Conservation (phyloP, 2,329 filamentous ascomycete species). For the Scortechinia acanthostroma region DNA sequence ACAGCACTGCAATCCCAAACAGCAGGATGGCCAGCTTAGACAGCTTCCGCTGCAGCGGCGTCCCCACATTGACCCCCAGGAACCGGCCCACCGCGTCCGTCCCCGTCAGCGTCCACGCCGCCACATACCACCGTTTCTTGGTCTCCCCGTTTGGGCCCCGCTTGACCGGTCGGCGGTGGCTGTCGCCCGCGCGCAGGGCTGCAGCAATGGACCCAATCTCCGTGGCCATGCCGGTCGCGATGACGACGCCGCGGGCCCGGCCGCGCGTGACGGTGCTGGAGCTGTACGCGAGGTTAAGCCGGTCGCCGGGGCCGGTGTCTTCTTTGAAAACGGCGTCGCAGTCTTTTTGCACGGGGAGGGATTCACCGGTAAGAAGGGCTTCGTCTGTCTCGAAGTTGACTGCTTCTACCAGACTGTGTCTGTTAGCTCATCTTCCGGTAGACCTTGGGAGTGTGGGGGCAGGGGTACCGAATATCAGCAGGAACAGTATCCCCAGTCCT, state of each 20-base stretch:
- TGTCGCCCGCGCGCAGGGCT: conserved; percentile 43
- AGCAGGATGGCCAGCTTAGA: conserved; percentile 73
- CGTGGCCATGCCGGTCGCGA: conserved; percentile 47
- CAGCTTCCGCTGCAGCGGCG: conserved; percentile 70
- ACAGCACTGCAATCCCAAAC: conserved; percentile 69
- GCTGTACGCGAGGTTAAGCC: conserved; percentile 48
- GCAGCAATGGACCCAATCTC: conserved; percentile 55
- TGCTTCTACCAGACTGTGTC: conserved; percentile 28
- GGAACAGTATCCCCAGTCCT: conserved; percentile 27
- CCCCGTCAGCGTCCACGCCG: conserved; percentile 27
- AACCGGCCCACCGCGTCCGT: conserved; percentile 45
- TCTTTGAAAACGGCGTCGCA: conserved; percentile 33
- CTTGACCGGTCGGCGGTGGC: conserved; percentile 31
- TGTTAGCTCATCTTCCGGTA: conserved; percentile 5
- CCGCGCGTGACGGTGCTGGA: conserved; percentile 53
- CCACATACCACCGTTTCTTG: conserved; percentile 34
- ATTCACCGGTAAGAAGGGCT: conserved; percentile 50
- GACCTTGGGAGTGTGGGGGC: no score
- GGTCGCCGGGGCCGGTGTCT: conserved; percentile 45
- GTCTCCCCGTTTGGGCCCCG: conserved; percentile 35
- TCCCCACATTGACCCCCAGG: conserved; percentile 59
- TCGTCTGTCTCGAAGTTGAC: conserved; percentile 48
- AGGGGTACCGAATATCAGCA: conserved; percentile 19
- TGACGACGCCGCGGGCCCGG: conserved; percentile 44
- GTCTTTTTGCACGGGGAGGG: conserved; percentile 42